phyloP scores from a whole-genome alignment of 352 stramenopile species.

The Pythium graminicola region DNA sequence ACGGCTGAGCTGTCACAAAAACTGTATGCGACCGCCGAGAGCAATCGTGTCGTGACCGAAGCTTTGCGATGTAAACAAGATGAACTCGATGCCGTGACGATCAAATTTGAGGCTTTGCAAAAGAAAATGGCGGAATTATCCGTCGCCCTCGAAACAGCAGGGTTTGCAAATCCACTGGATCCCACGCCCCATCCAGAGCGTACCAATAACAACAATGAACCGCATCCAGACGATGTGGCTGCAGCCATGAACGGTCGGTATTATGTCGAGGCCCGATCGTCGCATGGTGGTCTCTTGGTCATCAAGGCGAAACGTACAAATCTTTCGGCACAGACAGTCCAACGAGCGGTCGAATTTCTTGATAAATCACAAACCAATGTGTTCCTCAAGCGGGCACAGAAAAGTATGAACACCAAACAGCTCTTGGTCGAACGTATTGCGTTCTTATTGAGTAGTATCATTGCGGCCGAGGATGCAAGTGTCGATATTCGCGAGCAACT shows the following conservation, averaged over 20 bases:
- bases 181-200: slow-evolving; percentile 22
- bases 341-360: slow-evolving; percentile 82
- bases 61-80: slow-evolving; percentile 86
- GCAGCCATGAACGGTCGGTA: slow-evolving; percentile 69
- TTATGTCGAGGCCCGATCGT: slow-evolving; percentile 78
- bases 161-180: slow-evolving; percentile 27
- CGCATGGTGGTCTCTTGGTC: slow-evolving; percentile 79
- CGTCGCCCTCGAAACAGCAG: slow-evolving; percentile 51
- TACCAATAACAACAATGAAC: slow-evolving; percentile 22
- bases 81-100: slow-evolving; percentile 80
- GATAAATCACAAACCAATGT: slow-evolving; percentile 85
- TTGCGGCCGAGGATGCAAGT: slow-evolving; percentile 68
- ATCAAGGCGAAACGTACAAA: slow-evolving; percentile 91
- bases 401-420: slow-evolving; percentile 90
- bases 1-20: slow-evolving; percentile 86
- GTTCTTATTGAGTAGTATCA: slow-evolving; percentile 63
- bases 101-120: slow-evolving; percentile 73
- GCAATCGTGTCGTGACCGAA: slow-evolving; percentile 90
- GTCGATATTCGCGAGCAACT: slow-evolving; percentile 47
- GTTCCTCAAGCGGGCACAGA: slow-evolving; percentile 92
- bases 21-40: slow-evolving; percentile 86
- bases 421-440: slow-evolving; percentile 88
- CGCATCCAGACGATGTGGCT: slow-evolving; percentile 50
- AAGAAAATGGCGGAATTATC: slow-evolving; percentile 65
- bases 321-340: slow-evolving; percentile 37